Evolutionary conservation across 805 yeast genomes (phyloP).

Genomic region (Saturnispora bothae): DNA sequence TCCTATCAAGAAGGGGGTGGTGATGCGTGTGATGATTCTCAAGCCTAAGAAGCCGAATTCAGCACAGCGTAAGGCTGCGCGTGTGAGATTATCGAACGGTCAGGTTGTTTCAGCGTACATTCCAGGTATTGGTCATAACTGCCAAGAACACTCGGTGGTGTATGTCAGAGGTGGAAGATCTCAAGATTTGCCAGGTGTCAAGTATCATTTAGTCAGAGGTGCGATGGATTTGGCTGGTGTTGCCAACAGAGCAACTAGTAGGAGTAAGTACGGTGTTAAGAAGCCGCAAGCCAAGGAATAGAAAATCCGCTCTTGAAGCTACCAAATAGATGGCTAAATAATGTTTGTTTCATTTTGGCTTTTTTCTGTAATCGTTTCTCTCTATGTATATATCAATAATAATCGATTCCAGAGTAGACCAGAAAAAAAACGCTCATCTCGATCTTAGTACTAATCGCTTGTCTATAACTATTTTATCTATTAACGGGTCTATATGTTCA

Average conservation of each 20-base stretch:
- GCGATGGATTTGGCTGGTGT: slow-evolving; percentile 90
- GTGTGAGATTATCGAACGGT: slow-evolving; percentile 89
- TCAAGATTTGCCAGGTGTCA: slow-evolving; percentile 97
- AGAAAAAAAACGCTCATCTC: too few species aligned
- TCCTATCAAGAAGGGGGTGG: slow-evolving; percentile 91
- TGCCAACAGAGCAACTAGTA: slow-evolving; percentile 78
- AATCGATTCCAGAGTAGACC: too few species aligned
- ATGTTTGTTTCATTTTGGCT: too few species aligned
- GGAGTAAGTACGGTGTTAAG: slow-evolving; percentile 92
- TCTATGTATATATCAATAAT: too few species aligned
- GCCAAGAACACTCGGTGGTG: slow-evolving; percentile 96
- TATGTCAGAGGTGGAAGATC: slow-evolving; percentile 97
- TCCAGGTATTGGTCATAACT: slow-evolving; percentile 97
- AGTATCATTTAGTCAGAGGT: slow-evolving; percentile 89
- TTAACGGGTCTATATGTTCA: neutral
- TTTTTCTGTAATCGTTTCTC: too few species aligned
- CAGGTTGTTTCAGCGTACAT: slow-evolving; percentile 83
- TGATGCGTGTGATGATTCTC: slow-evolving; percentile 82
- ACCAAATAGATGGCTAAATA: too few species aligned
- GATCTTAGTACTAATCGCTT: too few species aligned
- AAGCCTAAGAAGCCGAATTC: slow-evolving; percentile 99
- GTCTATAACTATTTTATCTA: slow-evolving; percentile 4
- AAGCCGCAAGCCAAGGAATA: slow-evolving; percentile 46
- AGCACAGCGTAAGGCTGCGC: slow-evolving; percentile 92
- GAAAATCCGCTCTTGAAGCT: too few species aligned